Evolutionary conservation across 306 rosid species (phyloP).

Genomic region (Sesbania bispinosa): DNA sequence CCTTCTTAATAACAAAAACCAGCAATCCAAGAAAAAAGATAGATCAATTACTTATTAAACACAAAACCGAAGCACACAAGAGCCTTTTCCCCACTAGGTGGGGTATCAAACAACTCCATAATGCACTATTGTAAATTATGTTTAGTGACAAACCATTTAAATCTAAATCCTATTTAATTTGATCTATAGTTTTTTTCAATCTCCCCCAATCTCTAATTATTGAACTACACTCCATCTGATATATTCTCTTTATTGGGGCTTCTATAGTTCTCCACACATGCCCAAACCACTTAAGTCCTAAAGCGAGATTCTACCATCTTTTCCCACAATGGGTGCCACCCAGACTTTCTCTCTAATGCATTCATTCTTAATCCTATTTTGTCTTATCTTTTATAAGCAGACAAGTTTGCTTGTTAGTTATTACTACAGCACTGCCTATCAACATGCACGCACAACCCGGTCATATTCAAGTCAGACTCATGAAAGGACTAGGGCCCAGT

Average conservation of each 20-base stretch:
- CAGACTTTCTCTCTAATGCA: background rate
- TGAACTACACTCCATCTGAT: background rate
- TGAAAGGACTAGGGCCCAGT: conserved; percentile 21
- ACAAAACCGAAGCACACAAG: background rate
- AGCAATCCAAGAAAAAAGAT: background rate
- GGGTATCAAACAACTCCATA: background rate
- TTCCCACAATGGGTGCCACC: background rate
- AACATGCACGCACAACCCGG: background rate
- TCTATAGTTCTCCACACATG: background rate
- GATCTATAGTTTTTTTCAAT: background rate
- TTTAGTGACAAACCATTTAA: background rate
- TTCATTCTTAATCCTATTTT: background rate
- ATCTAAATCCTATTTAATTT: background rate
- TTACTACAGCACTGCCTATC: background rate
- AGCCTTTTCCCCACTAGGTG: background rate
- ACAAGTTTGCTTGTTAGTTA: background rate
- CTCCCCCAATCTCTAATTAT: background rate
- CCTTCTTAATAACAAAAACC: conserved; percentile 1
- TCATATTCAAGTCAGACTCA: conserved; percentile 7
- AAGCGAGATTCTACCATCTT: background rate
- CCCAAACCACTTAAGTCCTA: background rate
- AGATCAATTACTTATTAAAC: background rate
- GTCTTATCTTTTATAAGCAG: background rate
- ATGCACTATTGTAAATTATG: background rate
- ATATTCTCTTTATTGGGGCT: background rate